Evolutionary conservation across 495 filamentous ascomycete genomes (phyloP).

Genomic region (Cairneyella variabilis): DNA sequence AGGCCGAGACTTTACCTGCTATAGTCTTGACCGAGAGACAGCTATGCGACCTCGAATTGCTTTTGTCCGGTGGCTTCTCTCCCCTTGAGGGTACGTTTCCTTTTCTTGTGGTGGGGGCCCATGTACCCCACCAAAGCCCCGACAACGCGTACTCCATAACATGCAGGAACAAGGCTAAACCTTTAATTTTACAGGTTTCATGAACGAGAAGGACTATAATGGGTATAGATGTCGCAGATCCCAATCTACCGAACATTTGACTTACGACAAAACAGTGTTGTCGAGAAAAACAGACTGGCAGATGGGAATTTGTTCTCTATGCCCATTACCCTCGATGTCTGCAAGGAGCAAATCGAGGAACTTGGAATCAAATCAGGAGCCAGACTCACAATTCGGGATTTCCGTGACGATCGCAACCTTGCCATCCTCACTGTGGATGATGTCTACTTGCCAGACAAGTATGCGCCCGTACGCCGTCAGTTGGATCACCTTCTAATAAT

Average conservation of each 20-base stretch:
- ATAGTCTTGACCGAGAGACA: constrained; percentile 87
- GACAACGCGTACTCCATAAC: background rate
- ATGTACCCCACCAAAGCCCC: constrained; percentile 15
- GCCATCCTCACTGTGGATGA: constrained; percentile 96
- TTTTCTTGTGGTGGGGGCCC: constrained; percentile 21
- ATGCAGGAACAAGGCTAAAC: constrained; percentile 6
- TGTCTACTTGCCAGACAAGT: constrained; percentile 97
- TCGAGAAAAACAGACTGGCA: constrained; percentile 76
- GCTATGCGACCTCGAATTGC: constrained; percentile 93
- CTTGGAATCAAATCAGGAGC: constrained; percentile 70
- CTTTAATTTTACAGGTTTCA: constrained; percentile 64
- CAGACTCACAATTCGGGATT: constrained; percentile 85
- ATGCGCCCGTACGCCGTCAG: too few species aligned
- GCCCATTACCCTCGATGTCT: constrained; percentile 90
- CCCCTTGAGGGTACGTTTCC: constrained; percentile 81
- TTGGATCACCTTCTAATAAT: constrained; percentile 32
- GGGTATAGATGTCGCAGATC: constrained; percentile 57
- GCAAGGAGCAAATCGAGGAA: constrained; percentile 66
- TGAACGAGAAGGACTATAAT: constrained; percentile 95
- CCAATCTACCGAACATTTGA: constrained; percentile 6
- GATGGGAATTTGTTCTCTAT: constrained; percentile 94
- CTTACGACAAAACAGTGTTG: constrained; percentile 58
- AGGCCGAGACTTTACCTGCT: constrained; percentile 84
- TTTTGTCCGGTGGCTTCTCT: constrained; percentile 95
- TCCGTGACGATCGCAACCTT: constrained; percentile 92